These are phyloP conservation scores for Kuraishia molischiana DNA, from an alignment of 805 yeast species.

Conservation along the genomic window DNA sequence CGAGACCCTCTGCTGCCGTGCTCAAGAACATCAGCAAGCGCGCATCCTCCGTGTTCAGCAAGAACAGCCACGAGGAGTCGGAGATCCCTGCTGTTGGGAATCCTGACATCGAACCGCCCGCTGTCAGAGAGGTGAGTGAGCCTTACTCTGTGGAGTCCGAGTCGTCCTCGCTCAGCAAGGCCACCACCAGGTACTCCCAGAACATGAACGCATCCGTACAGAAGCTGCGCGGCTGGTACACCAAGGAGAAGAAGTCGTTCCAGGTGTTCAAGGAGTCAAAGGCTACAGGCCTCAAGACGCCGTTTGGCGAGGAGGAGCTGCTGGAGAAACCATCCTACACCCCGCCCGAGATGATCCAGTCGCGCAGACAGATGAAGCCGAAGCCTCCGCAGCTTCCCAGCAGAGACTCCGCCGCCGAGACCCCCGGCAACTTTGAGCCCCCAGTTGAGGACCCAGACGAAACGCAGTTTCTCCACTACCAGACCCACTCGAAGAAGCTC, in stretches of 20 bases:
- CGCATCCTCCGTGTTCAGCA: conserved; percentile 6
- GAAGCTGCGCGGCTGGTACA: conserved; percentile 65
- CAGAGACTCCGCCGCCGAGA: conserved; percentile 1
- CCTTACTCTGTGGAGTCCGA: not conserved
- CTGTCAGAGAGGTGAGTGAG: conserved; percentile 10
- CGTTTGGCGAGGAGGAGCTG: conserved; percentile 4
- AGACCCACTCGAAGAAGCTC: not conserved
- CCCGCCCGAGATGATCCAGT: conserved; percentile 64
- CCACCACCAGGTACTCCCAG: conserved; percentile 7
- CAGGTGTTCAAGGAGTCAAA: conserved; percentile 5
- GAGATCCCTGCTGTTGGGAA: too few relatives aligned
- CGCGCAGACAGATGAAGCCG: conserved; percentile 26
- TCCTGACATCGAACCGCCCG: conserved; percentile 15
- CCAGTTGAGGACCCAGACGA: too few relatives aligned
- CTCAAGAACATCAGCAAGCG: conserved; percentile 6
- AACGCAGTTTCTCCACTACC: not conserved
- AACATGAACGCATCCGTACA: conserved; percentile 35
- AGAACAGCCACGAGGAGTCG: conserved; percentile 13
- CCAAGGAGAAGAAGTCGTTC: conserved; percentile 27
- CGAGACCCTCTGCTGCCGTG: conserved; percentile 4
- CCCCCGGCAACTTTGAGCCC: conserved; percentile 6
- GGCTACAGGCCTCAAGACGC: conserved; percentile 1
- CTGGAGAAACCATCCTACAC: conserved; percentile 10
- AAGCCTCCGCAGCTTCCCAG: conserved; percentile 5
- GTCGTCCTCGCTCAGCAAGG: not conserved